These are phyloP conservation scores for Kodamaea sp. DNA, from an alignment of 1,139 yeast genomes.

Conservation along the genomic window DNA sequence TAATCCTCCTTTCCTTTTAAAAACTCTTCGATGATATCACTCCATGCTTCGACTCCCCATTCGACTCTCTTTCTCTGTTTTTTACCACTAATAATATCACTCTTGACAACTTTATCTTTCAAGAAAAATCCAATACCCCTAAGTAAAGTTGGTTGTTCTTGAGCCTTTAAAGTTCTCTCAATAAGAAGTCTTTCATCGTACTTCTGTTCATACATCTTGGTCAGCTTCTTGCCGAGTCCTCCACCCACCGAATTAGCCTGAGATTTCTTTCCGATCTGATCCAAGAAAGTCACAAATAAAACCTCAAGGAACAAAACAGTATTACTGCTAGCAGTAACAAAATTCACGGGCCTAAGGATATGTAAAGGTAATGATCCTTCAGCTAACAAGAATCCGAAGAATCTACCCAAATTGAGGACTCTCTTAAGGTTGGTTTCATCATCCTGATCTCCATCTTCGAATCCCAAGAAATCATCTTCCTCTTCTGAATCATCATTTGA, in stretches of 20 bases:
- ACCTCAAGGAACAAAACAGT: conserved; percentile 72
- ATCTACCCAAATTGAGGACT: conserved; percentile 72
- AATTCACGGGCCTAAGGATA: conserved; percentile 69
- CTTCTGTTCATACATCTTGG: conserved; percentile 35
- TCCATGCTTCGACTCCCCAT: conserved; percentile 67
- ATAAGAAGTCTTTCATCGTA: conserved; percentile 59
- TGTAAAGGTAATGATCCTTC: conserved; percentile 76
- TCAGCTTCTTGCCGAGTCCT: conserved; percentile 37
- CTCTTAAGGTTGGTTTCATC: conserved; percentile 49
- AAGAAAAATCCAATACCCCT: conserved; percentile 77
- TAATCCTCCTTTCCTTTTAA: conserved; percentile 20
- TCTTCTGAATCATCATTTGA: conserved; percentile 40
- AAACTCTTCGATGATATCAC: conserved; percentile 56
- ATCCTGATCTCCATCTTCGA: conserved; percentile 45
- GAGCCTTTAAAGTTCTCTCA: conserved; percentile 58
- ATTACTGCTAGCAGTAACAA: conserved; percentile 69
- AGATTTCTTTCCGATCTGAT: conserved; percentile 65
- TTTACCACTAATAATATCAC: conserved; percentile 56
- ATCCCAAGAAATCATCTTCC: conserved; percentile 34
- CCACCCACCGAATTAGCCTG: conserved; percentile 52
- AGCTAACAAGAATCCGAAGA: conserved; percentile 73
- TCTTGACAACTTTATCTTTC: conserved; percentile 49
- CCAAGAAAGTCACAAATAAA: conserved; percentile 66
- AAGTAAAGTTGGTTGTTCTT: conserved; percentile 61
- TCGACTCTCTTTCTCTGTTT: conserved; percentile 63